Evolutionary conservation across 2,329 filamentous ascomycete species (phyloP), one percentile per base, ranked within the genome.

Genomic region (Trichoderma sp.): DNA sequence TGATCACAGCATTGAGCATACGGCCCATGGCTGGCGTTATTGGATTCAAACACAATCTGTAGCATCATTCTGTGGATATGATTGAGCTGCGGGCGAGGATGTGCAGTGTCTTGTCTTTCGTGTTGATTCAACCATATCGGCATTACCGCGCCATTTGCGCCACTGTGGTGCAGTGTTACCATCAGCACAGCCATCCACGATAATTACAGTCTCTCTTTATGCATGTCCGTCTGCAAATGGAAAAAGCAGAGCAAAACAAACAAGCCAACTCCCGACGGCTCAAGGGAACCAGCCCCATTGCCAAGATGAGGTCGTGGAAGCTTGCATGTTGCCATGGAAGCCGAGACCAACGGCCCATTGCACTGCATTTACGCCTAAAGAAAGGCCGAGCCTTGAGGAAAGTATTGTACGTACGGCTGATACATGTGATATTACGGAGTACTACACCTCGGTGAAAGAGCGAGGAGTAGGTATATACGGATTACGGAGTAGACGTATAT

Each of bases 141-240:
- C 59, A 63, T 37, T 53, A 9, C 59, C 59, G 59, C 37, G 42
- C 45, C 39, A 27, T 52, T n/a, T 63, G 59, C 59, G 59, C 59
- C 59, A 63, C 59, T 35, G 29, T 17, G 10, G 37, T 39, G 59
- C 19, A 34, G 59, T 63, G 59, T 29, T 37, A 63, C 59, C 45
- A 63, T 37, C 59, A 19, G 45, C 59, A 63, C 59, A 53, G 59
- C 59, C 42, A 34, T 48, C 59, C 15, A 52, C 25, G 15, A 29
- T 53, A 60, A 50, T 12, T 52, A 19, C 42, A 39, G 58, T 10
- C 42, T 53, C 34, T 12, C 4, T 37, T 63, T 22, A 63, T 63
- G 52, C 45, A 53, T 37, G 59, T 32, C 32, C n/a, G 45, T 34
- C 12, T 59, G 19, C 37, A 37, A 59, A 59, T 42, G 22, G 15